Conservation (phyloP, 768 basidiomycete genomes). For the Phaeotremella skinneri region DNA sequence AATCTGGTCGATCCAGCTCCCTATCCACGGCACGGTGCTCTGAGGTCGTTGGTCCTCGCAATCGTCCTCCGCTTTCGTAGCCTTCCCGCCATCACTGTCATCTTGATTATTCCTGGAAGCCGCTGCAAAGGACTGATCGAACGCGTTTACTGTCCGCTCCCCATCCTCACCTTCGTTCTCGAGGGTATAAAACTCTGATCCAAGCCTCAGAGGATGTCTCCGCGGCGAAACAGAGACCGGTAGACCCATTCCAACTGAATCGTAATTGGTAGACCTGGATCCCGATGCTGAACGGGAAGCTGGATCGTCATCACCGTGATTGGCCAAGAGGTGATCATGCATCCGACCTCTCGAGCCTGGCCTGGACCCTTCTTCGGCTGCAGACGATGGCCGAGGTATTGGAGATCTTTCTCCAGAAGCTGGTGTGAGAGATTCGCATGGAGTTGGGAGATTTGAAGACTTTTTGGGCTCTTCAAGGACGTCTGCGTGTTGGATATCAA, state of each 20-base stretch:
- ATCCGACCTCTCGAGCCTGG: background rate
- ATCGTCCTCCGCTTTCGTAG: constrained; percentile 4
- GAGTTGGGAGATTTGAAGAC: background rate
- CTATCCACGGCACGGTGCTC: constrained; percentile 14
- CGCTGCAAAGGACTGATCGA: constrained; percentile 31
- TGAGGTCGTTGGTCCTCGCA: background rate
- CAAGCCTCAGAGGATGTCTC: constrained; percentile 27
- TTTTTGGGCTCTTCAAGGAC: constrained; percentile 52
- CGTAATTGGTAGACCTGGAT: constrained; percentile 10
- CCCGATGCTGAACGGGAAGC: background rate
- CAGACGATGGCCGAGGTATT: background rate
- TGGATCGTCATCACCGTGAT: background rate
- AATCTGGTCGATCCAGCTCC: constrained; percentile 36
- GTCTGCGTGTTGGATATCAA: constrained; percentile 68
- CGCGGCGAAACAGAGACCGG: constrained; percentile 14
- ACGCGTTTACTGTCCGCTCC: constrained; percentile 18
- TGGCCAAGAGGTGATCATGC: background rate
- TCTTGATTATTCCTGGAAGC: constrained; percentile 2
- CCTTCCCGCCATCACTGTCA: constrained; percentile 6
- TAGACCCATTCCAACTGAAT: constrained; percentile 25
- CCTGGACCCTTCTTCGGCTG: background rate
- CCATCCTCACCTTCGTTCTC: background rate
- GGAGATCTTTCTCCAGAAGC: background rate
- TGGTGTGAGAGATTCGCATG: background rate
- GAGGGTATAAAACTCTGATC: constrained; percentile 41